These are phyloP conservation scores for Chlamydomonas sphaeroides DNA, from an alignment of 139 green algal genomes.

Conservation along the genomic window DNA sequence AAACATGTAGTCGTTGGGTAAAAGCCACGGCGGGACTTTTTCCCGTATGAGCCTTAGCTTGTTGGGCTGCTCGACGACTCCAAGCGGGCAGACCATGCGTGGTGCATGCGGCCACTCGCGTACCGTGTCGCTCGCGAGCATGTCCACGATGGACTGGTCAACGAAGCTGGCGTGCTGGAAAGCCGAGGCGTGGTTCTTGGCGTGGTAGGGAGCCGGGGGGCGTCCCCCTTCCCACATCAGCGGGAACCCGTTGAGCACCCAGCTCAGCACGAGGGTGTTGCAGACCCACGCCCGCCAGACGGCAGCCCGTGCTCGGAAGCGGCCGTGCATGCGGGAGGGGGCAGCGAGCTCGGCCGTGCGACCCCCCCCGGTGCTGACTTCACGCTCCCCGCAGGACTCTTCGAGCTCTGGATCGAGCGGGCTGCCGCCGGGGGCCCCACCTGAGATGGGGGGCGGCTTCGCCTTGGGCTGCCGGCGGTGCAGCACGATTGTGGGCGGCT, in stretches of 20 bases:
- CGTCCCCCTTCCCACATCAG: neutral
- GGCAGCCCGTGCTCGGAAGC: no score
- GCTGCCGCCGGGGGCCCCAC: no score
- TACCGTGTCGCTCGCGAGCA: neutral
- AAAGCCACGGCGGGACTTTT: neutral
- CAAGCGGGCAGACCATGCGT: conserved; percentile 1
- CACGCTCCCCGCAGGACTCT: no score
- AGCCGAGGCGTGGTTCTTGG: neutral
- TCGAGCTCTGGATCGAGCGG: no score
- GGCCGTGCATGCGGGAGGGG: no score
- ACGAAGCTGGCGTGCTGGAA: neutral
- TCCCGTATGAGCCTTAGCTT: conserved; percentile 15
- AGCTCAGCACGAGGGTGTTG: neutral
- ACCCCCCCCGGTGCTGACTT: no score
- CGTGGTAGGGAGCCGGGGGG: neutral
- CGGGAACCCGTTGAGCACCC: neutral
- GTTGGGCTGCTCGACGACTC: neutral
- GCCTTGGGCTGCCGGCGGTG: no score
- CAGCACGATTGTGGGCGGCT: no score
- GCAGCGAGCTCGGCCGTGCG: no score
- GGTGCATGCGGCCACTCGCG: neutral
- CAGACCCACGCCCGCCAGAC: no score
- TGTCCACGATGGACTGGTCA: neutral
- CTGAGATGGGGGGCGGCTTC: no score
- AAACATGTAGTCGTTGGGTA: conserved; percentile 22